Evolutionary conservation across 2,329 filamentous ascomycete genomes (phyloP).

Genomic region (Hymenoscyphus albidus): DNA sequence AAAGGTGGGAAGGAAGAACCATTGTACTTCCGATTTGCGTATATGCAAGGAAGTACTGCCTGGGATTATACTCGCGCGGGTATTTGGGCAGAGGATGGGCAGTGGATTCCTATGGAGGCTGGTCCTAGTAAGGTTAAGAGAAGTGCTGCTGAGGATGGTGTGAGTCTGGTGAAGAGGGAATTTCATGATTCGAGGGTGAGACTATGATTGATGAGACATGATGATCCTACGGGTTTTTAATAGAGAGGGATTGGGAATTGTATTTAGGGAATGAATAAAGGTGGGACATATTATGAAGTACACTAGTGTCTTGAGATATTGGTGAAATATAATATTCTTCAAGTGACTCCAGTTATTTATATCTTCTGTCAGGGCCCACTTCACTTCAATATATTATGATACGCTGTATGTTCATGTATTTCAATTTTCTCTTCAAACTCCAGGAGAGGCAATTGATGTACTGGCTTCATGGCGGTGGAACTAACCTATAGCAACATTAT

Average conservation of each 20-base stretch:
- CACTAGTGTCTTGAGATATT: background rate
- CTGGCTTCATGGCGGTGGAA: too few relatives aligned
- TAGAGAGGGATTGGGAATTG: too few relatives aligned
- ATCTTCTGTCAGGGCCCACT: too few relatives aligned
- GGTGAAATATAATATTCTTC: background rate
- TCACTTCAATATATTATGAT: too few relatives aligned
- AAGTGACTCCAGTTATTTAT: too few relatives aligned
- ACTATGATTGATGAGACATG: background rate
- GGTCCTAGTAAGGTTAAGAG: constrained; percentile 33
- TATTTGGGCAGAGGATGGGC: constrained; percentile 59
- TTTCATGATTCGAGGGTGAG: background rate
- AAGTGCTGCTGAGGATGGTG: constrained; percentile 17
- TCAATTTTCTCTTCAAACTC: too few relatives aligned
- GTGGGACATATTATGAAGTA: background rate
- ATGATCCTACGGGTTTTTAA: background rate
- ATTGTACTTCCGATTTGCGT: constrained; percentile 77
- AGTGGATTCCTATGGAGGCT: constrained; percentile 59
- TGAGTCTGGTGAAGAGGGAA: constrained; percentile 5
- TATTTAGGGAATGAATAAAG: background rate
- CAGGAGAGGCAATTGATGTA: too few relatives aligned
- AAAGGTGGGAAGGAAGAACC: constrained; percentile 47
- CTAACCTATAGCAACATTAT: too few relatives aligned
- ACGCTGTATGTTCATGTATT: too few relatives aligned
- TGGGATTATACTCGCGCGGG: constrained; percentile 76
- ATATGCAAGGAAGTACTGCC: constrained; percentile 59